Conservation (phyloP, 257 asterid genomes). For the Solanum ossicruentum region DNA sequence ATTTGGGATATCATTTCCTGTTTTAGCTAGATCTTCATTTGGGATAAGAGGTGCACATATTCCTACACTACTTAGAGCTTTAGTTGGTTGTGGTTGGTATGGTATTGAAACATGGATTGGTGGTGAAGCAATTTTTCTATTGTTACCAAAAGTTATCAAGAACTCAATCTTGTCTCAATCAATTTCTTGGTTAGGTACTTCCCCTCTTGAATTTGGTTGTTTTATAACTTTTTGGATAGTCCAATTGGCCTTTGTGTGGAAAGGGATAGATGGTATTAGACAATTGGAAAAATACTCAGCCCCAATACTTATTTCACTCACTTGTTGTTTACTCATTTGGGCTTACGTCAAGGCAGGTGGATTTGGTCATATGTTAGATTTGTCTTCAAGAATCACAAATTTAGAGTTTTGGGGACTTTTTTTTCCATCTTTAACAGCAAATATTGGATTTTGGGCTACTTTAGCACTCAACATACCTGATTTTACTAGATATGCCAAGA, state of each 20-base stretch:
- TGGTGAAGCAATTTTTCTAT: slow-evolving; percentile 76
- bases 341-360: slow-evolving; percentile 68
- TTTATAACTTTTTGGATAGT: slow-evolving; percentile 63
- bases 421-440: slow-evolving; percentile 82
- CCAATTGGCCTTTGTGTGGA: slow-evolving; percentile 61
- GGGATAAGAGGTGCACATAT: slow-evolving; percentile 79
- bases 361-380: slow-evolving; percentile 52
- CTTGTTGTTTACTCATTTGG: slow-evolving; percentile 57
- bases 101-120: slow-evolving; percentile 97
- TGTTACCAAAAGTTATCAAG: slow-evolving; percentile 38
- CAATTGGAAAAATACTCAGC: slow-evolving; percentile 76
- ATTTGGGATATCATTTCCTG: slow-evolving; percentile 85
- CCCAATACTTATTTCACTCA: slow-evolving; percentile 46
- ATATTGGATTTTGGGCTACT: slow-evolving; percentile 91
- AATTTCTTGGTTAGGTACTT: slow-evolving; percentile 70
- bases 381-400: slow-evolving; percentile 54
- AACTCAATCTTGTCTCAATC: slow-evolving; percentile 25
- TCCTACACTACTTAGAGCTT: slow-evolving; percentile 67
- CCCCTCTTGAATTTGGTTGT: slow-evolving; percentile 68
- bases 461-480: slow-evolving; percentile 80
- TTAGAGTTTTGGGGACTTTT: slow-evolving; percentile 69
- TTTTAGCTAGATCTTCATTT: slow-evolving; percentile 63
- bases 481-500: slow-evolving; percentile 72
- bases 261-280: slow-evolving; percentile 76
- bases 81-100: slow-evolving; percentile 92